Evolutionary conservation across 1,139 yeast species (phyloP), one percentile per base, ranked within the genome.

Genomic region (Pichia sp.): DNA sequence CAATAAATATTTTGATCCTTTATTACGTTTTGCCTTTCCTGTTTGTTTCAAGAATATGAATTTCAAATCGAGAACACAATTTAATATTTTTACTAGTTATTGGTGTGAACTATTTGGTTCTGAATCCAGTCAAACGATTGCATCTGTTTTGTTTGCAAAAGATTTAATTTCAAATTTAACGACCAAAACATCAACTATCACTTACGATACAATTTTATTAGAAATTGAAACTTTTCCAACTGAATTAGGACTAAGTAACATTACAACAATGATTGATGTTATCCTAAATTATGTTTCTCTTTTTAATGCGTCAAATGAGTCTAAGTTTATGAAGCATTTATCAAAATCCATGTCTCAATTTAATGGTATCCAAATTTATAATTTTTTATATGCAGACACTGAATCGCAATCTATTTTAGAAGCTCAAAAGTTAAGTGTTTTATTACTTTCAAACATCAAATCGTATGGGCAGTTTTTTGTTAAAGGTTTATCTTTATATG

Each of bases 91-190:
- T 43, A 64, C 67, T 25, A 64, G 64, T 16, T 62, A 72, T 7
- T 81, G 85, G 85, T 70, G 80, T 47, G 75, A 74, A 46, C 45
- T 82, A 0, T 63, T 82, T 40, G 90, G 90, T 0, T 83, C 79
- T 58, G 90, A 84, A 63, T 63, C 77, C 2, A 48, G 56, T 2
- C 73, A 73, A 0, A 76, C 87, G 0, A 37, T 63, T 8, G 53
- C 50, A 13, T 0, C 63, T 71, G 35, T 70, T 69, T 44, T 64
- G 53, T 47, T 64, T 74, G 22, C 62, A 52, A 18, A 41, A 45
- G 38, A 67, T 18, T 68, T 64, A 48, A 64, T 72, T 7, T 62
- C 67, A 1, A 60, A 64, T 0, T 60, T 77, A 3, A 57, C 58
- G 35, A 74, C 78, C 0, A 74, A 68, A 46, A 57, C 67, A 2